These are phyloP conservation scores for Phytophthora tubulina DNA, from an alignment of 352 stramenopile species.

Conservation along the genomic window DNA sequence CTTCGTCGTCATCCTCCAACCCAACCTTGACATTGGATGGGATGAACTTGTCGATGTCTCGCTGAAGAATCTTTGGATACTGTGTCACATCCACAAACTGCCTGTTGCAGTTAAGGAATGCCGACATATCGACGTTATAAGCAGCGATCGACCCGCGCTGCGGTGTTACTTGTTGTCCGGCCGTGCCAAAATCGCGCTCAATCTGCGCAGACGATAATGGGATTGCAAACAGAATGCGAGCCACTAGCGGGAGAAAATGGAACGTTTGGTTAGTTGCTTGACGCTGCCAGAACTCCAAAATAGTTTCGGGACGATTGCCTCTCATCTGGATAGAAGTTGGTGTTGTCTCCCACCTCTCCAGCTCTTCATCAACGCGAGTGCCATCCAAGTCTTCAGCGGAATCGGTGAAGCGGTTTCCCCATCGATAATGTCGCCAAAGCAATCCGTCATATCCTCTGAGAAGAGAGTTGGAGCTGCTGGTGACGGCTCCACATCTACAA, in stretches of 20 bases:
- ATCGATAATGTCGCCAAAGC: background rate
- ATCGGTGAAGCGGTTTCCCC: background rate
- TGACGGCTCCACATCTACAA: background rate
- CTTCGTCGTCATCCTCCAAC: too few species aligned
- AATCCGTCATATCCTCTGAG: background rate
- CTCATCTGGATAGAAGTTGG: background rate
- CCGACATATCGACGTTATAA: slow-evolving; percentile 14
- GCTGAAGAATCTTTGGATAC: slow-evolving; percentile 11
- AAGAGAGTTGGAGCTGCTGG: background rate
- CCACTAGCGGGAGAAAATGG: slow-evolving; percentile 6
- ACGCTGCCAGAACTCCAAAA: background rate
- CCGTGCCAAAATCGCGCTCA: slow-evolving; percentile 16
- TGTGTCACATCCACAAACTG: slow-evolving; percentile 13
- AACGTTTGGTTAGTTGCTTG: background rate
- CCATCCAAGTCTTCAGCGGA: background rate
- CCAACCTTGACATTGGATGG: too few species aligned
- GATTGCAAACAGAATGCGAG: slow-evolving; percentile 10
- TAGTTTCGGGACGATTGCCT: background rate
- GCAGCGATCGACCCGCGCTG: slow-evolving; percentile 8
- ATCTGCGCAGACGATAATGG: slow-evolving; percentile 16
- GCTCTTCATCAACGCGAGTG: background rate
- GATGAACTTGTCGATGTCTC: too few species aligned
- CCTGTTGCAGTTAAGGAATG: slow-evolving; percentile 17
- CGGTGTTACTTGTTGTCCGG: slow-evolving; percentile 1
- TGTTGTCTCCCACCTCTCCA: background rate